Evolutionary conservation across 371 early-diverging fungal genomes (phyloP).

Genomic region (Zychaea mexicana): DNA sequence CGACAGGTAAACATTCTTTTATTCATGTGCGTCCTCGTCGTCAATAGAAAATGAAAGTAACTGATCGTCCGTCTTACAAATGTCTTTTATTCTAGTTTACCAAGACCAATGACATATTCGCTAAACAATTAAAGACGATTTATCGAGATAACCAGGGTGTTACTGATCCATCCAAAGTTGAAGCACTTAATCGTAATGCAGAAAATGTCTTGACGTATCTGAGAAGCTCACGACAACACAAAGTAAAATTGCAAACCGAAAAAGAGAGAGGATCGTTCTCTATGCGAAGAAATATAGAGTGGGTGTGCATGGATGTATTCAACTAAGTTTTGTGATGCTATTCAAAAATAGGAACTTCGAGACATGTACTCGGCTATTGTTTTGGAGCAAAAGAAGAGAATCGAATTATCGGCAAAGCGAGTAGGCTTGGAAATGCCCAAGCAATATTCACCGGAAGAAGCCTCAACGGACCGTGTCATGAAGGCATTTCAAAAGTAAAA

Average conservation of each 20-base stretch:
- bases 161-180: slow-evolving; percentile 32
- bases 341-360: slow-evolving; percentile 29
- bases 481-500: slow-evolving; percentile 17
- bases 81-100: slow-evolving; percentile 26
- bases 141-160: slow-evolving; percentile 35
- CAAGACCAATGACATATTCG: slow-evolving; percentile 37
- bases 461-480: slow-evolving; percentile 17
- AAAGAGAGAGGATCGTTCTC: neutral
- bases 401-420: slow-evolving; percentile 49
- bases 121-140: slow-evolving; percentile 34
- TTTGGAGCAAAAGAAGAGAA: slow-evolving; percentile 48
- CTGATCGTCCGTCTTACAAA: neutral
- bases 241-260: slow-evolving; percentile 21
- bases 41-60: neutral
- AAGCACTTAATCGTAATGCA: slow-evolving; percentile 38
- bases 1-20: slow-evolving; percentile 28
- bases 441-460: slow-evolving; percentile 28
- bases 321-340: too few relatives aligned
- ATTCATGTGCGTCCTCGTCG: neutral
- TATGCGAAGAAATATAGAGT: too few relatives aligned
- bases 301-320: too few relatives aligned
- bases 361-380: slow-evolving; percentile 46
- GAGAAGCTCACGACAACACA: slow-evolving; percentile 45
- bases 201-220: slow-evolving; percentile 46
- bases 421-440: slow-evolving; percentile 51